These are phyloP conservation scores for Perilla frutescens DNA, from an alignment of 257 asterid species.

Conservation along the genomic window DNA sequence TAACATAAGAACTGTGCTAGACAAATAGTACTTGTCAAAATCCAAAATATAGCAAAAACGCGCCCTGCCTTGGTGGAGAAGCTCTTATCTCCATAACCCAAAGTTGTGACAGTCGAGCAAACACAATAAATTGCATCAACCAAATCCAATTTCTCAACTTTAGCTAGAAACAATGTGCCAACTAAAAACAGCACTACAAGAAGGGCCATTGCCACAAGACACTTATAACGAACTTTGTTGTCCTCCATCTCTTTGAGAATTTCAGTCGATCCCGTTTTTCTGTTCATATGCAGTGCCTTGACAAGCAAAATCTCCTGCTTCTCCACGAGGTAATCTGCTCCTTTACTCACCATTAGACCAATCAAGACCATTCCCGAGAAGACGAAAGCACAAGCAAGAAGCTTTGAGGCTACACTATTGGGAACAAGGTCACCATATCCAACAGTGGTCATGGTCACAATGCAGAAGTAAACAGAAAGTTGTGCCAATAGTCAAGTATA, in stretches of 20 bases:
- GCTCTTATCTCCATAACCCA: constrained; percentile 94
- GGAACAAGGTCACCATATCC: constrained; percentile 98
- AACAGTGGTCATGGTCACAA: constrained; percentile 95
- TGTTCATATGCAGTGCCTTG: constrained; percentile 61
- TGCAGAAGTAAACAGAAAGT: constrained; percentile 80
- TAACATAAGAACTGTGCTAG: constrained; percentile 78
- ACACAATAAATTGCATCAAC: constrained; percentile 87
- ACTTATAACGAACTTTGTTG: constrained; percentile 65
- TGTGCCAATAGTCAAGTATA: constrained; percentile 67
- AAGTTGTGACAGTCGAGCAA: constrained; percentile 82
- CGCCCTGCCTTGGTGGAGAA: constrained; percentile 89
- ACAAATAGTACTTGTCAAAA: constrained; percentile 72
- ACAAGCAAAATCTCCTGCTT: constrained; percentile 73
- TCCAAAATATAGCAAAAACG: constrained; percentile 82
- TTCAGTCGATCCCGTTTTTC: constrained; percentile 49
- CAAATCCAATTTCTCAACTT: constrained; percentile 61
- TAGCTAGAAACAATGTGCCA: constrained; percentile 63
- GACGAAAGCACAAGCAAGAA: constrained; percentile 83
- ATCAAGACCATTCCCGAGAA: constrained; percentile 89
- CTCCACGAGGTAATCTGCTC: constrained; percentile 84
- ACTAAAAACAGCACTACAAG: constrained; percentile 53
- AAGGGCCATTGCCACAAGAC: constrained; percentile 41
- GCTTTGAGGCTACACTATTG: constrained; percentile 57
- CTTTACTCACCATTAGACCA: constrained; percentile 69
- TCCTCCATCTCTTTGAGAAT: constrained; percentile 62